Base-by-base conservation (phyloP, 1,139 yeast genomes). In the Candida tunisiensis region DNA sequence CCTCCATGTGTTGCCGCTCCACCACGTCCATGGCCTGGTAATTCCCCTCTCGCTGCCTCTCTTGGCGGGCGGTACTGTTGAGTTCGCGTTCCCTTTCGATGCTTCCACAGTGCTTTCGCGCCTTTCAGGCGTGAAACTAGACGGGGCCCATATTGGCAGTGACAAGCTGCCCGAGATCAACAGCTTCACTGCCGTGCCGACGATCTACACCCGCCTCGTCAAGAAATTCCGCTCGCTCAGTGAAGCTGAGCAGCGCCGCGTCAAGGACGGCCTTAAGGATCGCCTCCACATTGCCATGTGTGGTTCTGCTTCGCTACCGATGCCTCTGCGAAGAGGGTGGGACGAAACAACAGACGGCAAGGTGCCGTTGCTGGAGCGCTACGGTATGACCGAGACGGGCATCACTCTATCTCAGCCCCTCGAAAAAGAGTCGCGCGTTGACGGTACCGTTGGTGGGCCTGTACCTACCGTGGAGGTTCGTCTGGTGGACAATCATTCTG, bases 351-450 rank as follows among this genome's bases (percentile, higher is more conserved):
- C 51, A 8, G 40, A 44, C n/a, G 48, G 48, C 12, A 32, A 37
- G 9, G 46, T 47, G 7, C 50, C 53, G 11, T 35, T 51, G 26
- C 45, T 51, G 8, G 57, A 51, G 32, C 37, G 56, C 19, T 51
- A 51, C 31, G 56, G 56, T 12, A 51, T 51, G 56, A 51, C 56
- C 3, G 56, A 51, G 29, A 51, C 54, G 6, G 56, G 57, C 7
- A 51, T 51, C 35, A 51, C 55, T 2, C 37, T 51, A 11, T 41
- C 53, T 3, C 56, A 52, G 37, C 51, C 54, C 4, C 27, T 47
- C 16, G 42, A 43, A n/a, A 36, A 42, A 6, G 23, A 28, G 2
- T 21, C 32, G 17, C 38, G 53, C 7, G 30, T 39, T n/a, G 39
- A 33, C 3, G 51, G 57, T 10, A 42, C 53, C 7, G 55, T 51